These are phyloP conservation scores for Ambrosiella cleistominuta DNA, from an alignment of 2,329 filamentous ascomycete genomes.

Conservation along the genomic window DNA sequence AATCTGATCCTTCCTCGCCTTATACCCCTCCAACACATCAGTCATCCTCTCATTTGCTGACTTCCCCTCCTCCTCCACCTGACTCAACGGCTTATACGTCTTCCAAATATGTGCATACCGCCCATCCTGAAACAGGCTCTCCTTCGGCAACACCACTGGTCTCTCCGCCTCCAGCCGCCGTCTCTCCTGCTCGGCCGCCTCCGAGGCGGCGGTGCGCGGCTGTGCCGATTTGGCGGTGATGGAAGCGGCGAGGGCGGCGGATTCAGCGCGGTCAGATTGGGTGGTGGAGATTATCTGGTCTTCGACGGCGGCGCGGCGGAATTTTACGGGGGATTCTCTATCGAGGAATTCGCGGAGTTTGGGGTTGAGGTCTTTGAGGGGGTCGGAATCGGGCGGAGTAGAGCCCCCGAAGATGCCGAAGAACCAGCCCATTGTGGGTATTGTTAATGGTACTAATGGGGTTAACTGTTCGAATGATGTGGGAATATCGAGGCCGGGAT, in stretches of 20 bases:
- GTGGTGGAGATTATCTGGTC: conserved; percentile 5
- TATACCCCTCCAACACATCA: conserved; percentile 68
- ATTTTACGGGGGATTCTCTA: conserved; percentile 62
- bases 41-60: conserved; percentile 64
- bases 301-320: conserved; percentile 23
- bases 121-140: conserved; percentile 41
- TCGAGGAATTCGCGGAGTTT: conserved; percentile 70
- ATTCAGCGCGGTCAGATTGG: conserved; percentile 5
- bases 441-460: too few species aligned
- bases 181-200: not conserved
- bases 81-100: conserved; percentile 57
- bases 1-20: conserved; percentile 62
- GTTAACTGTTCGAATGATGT: not conserved
- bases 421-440: conserved; percentile 36
- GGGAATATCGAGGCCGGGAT: not conserved
- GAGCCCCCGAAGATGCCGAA: conserved; percentile 31
- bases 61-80: conserved; percentile 51
- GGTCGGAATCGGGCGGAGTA: conserved; percentile 28
- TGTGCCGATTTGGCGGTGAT: conserved; percentile 11
- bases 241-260: conserved; percentile 6
- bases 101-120: conserved; percentile 78
- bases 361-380: conserved; percentile 61
- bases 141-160: conserved; percentile 23
- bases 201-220: not conserved
- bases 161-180: not conserved